phyloP scores from a whole-genome alignment of 202 grass and related monocot genomes.

The Carex arenaria region DNA sequence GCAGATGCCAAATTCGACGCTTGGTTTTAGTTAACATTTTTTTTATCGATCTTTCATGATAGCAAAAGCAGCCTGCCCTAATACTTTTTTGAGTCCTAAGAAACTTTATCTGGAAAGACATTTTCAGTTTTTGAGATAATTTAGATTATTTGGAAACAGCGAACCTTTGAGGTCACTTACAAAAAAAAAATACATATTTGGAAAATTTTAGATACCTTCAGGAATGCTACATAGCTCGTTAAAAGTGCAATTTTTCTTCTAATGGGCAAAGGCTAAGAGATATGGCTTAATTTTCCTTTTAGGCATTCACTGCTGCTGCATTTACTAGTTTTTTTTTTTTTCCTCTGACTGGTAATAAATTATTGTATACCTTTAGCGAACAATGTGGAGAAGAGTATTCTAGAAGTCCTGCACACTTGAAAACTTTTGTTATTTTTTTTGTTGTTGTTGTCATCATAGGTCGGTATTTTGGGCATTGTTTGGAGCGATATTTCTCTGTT shows the following conservation, averaged over 20 bases:
- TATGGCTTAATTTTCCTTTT: neutral
- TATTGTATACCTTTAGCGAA: neutral
- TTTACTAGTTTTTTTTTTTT: neutral
- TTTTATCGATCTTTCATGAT: neutral
- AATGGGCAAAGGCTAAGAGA: neutral
- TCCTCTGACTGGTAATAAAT: neutral
- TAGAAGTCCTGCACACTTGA: conserved; percentile 6
- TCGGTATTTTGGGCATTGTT: conserved; percentile 98
- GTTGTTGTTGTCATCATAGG: conserved; percentile 22
- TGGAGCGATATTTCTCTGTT: conserved; percentile 98
- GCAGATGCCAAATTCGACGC: neutral
- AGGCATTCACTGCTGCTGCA: neutral
- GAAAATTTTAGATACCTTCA: neutral
- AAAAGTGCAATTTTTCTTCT: neutral
- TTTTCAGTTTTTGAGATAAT: neutral
- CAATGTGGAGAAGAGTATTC: neutral
- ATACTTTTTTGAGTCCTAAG: neutral
- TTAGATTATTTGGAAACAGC: neutral
- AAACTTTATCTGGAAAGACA: neutral
- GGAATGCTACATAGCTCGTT: neutral
- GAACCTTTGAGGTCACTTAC: neutral
- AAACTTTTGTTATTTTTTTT: conserved; percentile 9
- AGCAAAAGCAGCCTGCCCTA: neutral
- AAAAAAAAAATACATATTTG: neutral
- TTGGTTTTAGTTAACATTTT: neutral